Evolutionary conservation across 108 stramenopile genomes (phyloP), one percentile per base, ranked within the genome.

Genomic region (Nannochloropsis granulata): DNA sequence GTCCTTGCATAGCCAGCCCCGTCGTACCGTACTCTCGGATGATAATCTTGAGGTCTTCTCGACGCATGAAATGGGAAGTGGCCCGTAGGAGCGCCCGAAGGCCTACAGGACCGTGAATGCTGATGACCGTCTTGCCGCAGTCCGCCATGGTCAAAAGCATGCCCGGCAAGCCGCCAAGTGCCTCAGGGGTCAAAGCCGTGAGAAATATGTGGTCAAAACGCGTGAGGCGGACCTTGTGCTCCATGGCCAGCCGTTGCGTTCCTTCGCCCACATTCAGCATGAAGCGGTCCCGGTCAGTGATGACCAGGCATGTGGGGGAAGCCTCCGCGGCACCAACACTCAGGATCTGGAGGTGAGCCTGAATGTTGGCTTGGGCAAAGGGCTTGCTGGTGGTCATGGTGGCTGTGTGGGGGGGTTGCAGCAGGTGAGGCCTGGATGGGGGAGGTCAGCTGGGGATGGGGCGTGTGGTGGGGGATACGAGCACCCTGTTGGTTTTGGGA

Each of bases 201-300:
- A 86, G 80, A 43, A 85, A 86, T 2, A 85, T 83, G 43, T 86
- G 81, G 25, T 80, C 78, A 26, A 44, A 13, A 78, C 86, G 85
- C 0, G 82, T 42, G 10, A 90, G 13, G 34, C 88, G 85, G 21
- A 88, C 78, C 82, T 85, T 82, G 82, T 90, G 89, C 83, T 90
- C 89, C 84, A 81, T 90, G 85, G 83, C 85, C 23, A 86, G 45
- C 79, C 89, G 24, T 84, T 90, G 89, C 12, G 82, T 85, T 23
- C 89, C 89, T 44, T 90, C 89, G 14, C 88, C 88, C 43, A 80
- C 85, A 81, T 90, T 90, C 71, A 90, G 85, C 79, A 90, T 19
- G 56, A 84, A 84, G 44, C 88, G 86, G 86, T 82, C 78, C 13
- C 82, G 85, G 21, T 82, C n/a, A 23, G 88, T 88, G 19, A 78